Base-by-base conservation (phyloP, 139 green algal species). In the Tetraselmis chui region DNA sequence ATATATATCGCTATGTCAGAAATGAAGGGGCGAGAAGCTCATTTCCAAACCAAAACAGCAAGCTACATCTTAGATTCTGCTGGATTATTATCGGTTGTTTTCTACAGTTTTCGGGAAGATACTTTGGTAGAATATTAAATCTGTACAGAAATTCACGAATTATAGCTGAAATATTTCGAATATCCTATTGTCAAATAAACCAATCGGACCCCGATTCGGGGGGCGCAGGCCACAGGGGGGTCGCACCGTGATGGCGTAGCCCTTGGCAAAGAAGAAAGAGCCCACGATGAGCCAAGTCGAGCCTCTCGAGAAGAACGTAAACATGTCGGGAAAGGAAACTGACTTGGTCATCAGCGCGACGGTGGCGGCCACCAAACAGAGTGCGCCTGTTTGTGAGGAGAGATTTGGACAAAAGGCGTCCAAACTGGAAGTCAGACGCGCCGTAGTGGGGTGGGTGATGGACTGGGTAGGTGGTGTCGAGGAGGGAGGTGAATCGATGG, bases 251-350 rank as follows among this genome's bases (percentile, higher is more conserved):
- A 67, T 25, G 45, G 45, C 5, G 18, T 25, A 80, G 77, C 23
- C 77, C 77, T 80, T 80, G n/a, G 77, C 77, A 32, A 80, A 32
- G 77, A 80, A 80, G 77, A 80, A 80, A 11, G 77, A 31, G 23
- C 26, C 32, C 27, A 80, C 77, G 58, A 80, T 32, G 2, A 80
- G 77, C 77, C 77, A 80, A 59, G 77, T 59, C 77, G 77, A 59
- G 29, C 2, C 45, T 26, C 29, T 32, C 58, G 77, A 30, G 58
- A 32, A 32, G 24, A 29, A 18, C 45, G 23, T 59, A 31, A 27
- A 32, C 77, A 27, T 26, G 29, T 32, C 32, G 28, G 77, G 32
- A 67, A 67, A 67, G 11, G 5, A 5, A 5, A 67, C 11, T 67
- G 45, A 25, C 18, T 18, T 67, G 45, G 45, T 67, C 11, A 67